These are phyloP conservation scores for Kwoniella shivajii DNA, from an alignment of 1,284 basidiomycete species.

Conservation along the genomic window DNA sequence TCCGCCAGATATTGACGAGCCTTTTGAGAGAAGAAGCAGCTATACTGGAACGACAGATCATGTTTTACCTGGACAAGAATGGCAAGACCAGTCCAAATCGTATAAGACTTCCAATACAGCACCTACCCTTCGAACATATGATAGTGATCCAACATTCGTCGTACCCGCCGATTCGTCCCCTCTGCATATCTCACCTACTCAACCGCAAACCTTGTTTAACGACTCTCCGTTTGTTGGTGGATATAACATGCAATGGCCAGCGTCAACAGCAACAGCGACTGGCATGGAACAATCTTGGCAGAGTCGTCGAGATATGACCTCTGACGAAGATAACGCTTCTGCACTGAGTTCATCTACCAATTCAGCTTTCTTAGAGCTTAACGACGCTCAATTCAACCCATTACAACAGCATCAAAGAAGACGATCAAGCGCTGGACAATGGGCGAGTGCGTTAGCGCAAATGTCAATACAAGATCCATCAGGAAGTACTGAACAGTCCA, in stretches of 20 bases:
- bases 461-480: constrained; percentile 42
- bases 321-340: constrained; percentile 12
- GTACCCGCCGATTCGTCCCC: constrained; percentile 4
- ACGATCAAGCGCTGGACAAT: constrained; percentile 37
- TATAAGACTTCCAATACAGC: neutral
- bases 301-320: neutral
- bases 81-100: constrained; percentile 5
- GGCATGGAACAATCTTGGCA: constrained; percentile 9
- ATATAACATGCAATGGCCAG: constrained; percentile 7
- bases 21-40: constrained; percentile 21
- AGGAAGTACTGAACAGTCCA: neutral
- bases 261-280: neutral
- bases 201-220: neutral
- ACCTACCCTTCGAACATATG: constrained; percentile 6
- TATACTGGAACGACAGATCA: constrained; percentile 4
- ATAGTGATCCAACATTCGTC: constrained; percentile 9
- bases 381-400: constrained; percentile 11
- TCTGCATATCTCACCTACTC: constrained; percentile 6
- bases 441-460: constrained; percentile 46
- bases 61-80: constrained; percentile 2
- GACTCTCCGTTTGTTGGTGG: neutral
- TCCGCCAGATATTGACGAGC: constrained; percentile 36
- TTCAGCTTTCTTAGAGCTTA: constrained; percentile 17
- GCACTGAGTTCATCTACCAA: constrained; percentile 18
- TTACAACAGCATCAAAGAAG: constrained; percentile 21